Evolutionary conservation across 805 yeast genomes (phyloP).

Genomic region (Candida parachauliodes): DNA sequence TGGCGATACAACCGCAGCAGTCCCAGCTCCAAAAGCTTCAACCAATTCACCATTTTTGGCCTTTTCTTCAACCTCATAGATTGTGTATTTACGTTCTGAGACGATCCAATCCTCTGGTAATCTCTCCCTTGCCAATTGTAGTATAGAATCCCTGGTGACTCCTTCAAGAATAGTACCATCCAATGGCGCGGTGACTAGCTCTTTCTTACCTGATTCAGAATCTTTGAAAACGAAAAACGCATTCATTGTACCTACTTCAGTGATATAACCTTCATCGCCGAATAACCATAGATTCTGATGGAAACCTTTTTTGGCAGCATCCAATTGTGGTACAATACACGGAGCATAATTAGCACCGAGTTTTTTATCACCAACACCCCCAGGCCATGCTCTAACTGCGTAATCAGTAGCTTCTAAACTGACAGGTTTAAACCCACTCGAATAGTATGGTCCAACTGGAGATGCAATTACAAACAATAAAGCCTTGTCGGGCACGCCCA

Average conservation of each 20-base stretch:
- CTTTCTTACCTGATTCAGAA: slow-evolving; percentile 69
- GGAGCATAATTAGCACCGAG: slow-evolving; percentile 98
- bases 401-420: slow-evolving; percentile 90
- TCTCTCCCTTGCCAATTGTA: slow-evolving; percentile 72
- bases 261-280: slow-evolving; percentile 78
- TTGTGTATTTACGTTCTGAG: slow-evolving; percentile 79
- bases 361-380: slow-evolving; percentile 95
- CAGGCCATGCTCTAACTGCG: slow-evolving; percentile 99
- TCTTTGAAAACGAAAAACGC: slow-evolving; percentile 77
- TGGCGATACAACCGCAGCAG: slow-evolving; percentile 96
- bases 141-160: slow-evolving; percentile 88
- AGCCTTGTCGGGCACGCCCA: slow-evolving; percentile 76
- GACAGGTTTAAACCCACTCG: slow-evolving; percentile 95
- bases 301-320: slow-evolving; percentile 88
- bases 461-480: slow-evolving; percentile 83
- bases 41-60: slow-evolving; percentile 78
- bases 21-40: slow-evolving; percentile 98
- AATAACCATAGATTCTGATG: slow-evolving; percentile 97
- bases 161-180: slow-evolving; percentile 98
- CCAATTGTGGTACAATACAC: slow-evolving; percentile 82
- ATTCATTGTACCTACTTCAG: slow-evolving; percentile 99
- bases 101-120: slow-evolving; percentile 79
- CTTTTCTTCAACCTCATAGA: slow-evolving; percentile 72
- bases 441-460: slow-evolving; percentile 91
- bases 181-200: slow-evolving; percentile 91